A percentile compares a stretch with the other conserved stretches of the same genome.
Evolutionary conservation across 2,329 filamentous ascomycete genomes (phyloP).

Genomic region (Talaromyces sp.): DNA sequence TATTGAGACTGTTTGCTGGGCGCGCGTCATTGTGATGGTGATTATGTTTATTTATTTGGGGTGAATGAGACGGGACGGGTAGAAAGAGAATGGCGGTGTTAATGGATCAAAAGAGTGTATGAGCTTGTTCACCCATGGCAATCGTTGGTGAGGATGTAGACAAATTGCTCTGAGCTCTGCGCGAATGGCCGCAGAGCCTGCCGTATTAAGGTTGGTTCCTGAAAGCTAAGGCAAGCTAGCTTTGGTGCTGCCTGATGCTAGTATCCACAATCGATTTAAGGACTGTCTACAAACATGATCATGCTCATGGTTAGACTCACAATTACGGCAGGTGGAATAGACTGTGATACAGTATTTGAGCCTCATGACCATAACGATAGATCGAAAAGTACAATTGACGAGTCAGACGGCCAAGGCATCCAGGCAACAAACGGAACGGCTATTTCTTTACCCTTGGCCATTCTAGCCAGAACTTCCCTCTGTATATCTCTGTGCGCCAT

Average conservation of each 20-base stretch:
- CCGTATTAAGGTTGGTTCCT: conserved; percentile 8
- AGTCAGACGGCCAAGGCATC: background rate
- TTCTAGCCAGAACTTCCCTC: background rate
- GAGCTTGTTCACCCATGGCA: background rate
- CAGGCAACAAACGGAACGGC: background rate
- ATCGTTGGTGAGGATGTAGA: background rate
- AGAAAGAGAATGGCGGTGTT: background rate
- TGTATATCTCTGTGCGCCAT: conserved; percentile 7
- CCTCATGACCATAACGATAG: background rate
- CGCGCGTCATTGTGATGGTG: conserved; percentile 74
- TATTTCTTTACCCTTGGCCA: background rate
- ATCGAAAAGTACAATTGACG: background rate
- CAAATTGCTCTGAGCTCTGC: background rate
- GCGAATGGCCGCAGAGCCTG: background rate
- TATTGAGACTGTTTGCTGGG: conserved; percentile 86
- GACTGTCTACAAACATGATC: background rate
- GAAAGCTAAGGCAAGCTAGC: background rate
- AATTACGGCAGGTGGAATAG: no score
- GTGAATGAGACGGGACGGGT: no score
- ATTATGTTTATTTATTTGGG: background rate
- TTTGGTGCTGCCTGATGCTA: conserved; percentile 3
- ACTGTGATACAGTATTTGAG: background rate
- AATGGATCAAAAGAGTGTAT: background rate
- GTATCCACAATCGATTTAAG: background rate
- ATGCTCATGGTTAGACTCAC: background rate